Evolutionary conservation across 768 basidiomycete genomes (phyloP).

Genomic region (Mycena rebaudengoi): DNA sequence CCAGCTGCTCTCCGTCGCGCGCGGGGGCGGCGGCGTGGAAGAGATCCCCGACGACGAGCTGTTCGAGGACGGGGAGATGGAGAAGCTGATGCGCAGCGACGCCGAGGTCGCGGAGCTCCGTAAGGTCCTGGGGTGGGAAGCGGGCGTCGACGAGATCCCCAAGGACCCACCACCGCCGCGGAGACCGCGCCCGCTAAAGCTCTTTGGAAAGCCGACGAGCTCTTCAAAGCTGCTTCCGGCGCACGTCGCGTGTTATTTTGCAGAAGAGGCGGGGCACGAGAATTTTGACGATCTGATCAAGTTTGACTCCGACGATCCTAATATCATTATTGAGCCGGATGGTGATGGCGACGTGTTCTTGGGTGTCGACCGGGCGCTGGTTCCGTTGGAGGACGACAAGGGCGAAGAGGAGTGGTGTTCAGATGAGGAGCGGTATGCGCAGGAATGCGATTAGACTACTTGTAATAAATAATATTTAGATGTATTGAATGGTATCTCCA

Average conservation of each 20-base stretch:
- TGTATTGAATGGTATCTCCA: neutral
- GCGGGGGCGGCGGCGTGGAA: conserved; percentile 61
- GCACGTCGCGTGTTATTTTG: conserved; percentile 9
- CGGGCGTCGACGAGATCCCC: neutral
- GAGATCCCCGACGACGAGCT: conserved; percentile 75
- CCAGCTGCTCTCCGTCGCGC: conserved; percentile 64
- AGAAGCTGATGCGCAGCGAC: conserved; percentile 61
- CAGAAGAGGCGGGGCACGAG: conserved; percentile 21
- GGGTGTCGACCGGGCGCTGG: conserved; percentile 27
- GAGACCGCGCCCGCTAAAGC: neutral
- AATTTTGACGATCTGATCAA: conserved; percentile 9
- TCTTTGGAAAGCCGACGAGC: conserved; percentile 1
- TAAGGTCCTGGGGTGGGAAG: conserved; percentile 42
- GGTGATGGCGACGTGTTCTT: conserved; percentile 65
- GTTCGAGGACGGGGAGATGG: conserved; percentile 74
- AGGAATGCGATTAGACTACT: conserved; percentile 12
- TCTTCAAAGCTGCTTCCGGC: conserved; percentile 14
- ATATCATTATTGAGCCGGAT: conserved; percentile 47
- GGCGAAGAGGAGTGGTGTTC: conserved; percentile 30
- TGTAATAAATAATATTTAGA: neutral
- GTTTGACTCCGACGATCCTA: conserved; percentile 28
- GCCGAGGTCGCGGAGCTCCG: conserved; percentile 58
- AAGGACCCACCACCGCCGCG: neutral
- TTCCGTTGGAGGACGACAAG: conserved; percentile 31
- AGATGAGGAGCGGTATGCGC: conserved; percentile 15